Evolutionary conservation across 805 yeast species (phyloP).

Genomic region (Starmerella apicola): DNA sequence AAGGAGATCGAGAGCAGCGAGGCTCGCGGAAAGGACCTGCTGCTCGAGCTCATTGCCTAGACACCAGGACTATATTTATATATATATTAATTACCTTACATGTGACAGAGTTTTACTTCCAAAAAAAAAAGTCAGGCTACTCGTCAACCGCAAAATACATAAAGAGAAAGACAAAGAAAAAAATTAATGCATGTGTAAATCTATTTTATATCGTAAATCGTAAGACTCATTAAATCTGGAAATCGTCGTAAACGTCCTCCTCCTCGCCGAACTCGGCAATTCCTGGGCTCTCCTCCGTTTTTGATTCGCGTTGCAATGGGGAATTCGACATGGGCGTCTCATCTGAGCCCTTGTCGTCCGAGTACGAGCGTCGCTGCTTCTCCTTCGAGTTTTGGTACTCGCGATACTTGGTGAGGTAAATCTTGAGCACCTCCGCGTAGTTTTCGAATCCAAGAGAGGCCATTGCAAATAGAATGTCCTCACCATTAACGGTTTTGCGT

Average conservation of each 20-base stretch:
- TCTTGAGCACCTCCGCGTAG: conserved; percentile 55
- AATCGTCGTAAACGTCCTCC: conserved; percentile 13
- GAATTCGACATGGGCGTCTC: too few relatives aligned
- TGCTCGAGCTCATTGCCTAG: conserved; percentile 21
- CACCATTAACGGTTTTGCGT: conserved; percentile 60
- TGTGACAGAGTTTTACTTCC: too few relatives aligned
- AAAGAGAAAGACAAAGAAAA: too few relatives aligned
- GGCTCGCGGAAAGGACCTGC: conserved; percentile 28
- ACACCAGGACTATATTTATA: neutral
- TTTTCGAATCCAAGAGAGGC: conserved; percentile 55
- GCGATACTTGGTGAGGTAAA: conserved; percentile 54
- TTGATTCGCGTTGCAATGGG: neutral
- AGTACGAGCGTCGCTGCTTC: conserved; percentile 14
- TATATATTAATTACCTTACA: neutral
- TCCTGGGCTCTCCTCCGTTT: conserved; percentile 6
- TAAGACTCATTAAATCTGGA: conserved; percentile 3
- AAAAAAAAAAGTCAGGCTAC: too few relatives aligned
- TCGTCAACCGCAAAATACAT: too few relatives aligned
- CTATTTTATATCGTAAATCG: too few relatives aligned
- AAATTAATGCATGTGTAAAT: too few relatives aligned
- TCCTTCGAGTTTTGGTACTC: conserved; percentile 28
- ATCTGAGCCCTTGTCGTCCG: neutral
- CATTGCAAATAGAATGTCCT: conserved; percentile 54
- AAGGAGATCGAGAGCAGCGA: conserved; percentile 20
- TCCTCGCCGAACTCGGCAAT: conserved; percentile 10